These are phyloP conservation scores for Psidium friedrichsthalianum DNA, from an alignment of 345 rosid species.

Conservation along the genomic window DNA sequence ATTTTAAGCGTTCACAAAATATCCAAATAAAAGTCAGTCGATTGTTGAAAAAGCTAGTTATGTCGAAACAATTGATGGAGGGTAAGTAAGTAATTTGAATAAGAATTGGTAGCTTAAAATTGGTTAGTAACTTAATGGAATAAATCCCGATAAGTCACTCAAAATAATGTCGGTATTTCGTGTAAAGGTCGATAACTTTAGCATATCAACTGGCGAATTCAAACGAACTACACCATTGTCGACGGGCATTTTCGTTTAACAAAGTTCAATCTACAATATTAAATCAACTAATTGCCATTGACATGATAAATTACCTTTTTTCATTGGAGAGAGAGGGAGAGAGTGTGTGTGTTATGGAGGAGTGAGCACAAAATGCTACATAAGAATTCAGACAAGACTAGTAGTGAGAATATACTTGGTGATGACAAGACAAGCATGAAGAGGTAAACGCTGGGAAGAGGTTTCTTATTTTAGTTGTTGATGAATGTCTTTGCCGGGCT, in stretches of 20 bases:
- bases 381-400: neutral
- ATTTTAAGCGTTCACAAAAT: neutral
- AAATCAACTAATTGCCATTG: neutral
- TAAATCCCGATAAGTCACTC: neutral
- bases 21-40: neutral
- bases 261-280: neutral
- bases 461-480: slow-evolving; percentile 2
- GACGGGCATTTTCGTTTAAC: neutral
- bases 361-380: neutral
- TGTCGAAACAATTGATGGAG: too few species aligned
- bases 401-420: neutral
- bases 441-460: neutral
- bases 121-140: neutral
- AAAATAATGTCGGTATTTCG: neutral
- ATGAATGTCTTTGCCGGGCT: slow-evolving; percentile 11
- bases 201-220: neutral
- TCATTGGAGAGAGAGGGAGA: neutral
- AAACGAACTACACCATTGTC: neutral
- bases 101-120: neutral
- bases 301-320: neutral
- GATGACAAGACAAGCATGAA: neutral
- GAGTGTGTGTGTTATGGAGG: neutral
- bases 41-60: neutral
- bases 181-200: neutral
- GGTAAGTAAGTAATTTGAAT: neutral